Base-by-base conservation (phyloP, 139 green algal species). In the Klebsormidium nitens region DNA sequence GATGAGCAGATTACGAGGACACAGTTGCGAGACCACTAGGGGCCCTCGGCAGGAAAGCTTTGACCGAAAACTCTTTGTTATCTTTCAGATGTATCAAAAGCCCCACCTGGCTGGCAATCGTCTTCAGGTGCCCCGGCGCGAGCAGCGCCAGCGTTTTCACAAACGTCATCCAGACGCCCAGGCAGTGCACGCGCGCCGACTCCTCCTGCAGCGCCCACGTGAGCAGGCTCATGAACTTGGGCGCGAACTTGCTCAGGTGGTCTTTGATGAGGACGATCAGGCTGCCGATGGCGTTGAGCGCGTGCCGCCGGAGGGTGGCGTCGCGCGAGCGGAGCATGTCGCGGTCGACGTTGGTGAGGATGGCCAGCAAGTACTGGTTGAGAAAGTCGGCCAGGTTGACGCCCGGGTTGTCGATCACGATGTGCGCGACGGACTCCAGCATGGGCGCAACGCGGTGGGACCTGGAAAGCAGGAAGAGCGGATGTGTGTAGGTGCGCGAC, bases 191-290 rank as follows among this genome's bases (percentile, higher is more conserved):
- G 3, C 42, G 64, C 44, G 75, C n/a, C 2, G 14, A 39, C n/a
- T 23, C 42, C 11, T 50, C 70, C 70, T 77, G 32, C 70, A 77
- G 8, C 28, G 65, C 64, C 4, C 4, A 3, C n/a, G 70, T 46
- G n/a, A 77, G 63, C 14, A 77, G 70, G 8, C 39, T 63, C 38
- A 74, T 36, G 36, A 77, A 52, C 50, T 77, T 77, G 17, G 70
- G 70, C 4, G 68, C 70, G 62, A 77, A 77, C 23, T 63, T 19
- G 1, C 14, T 66, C 23, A 77, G 49, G 28, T 75, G 44, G 19
- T 63, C 46, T 0, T 38, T 50, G 5, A 75, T 67, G 1, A 77
- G 38, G 26, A 75, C 67, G 6, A 66, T 34, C 1, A 77, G 70
- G 6, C 36, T 29, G 14, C 42, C 70, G 11, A 77, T 75, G 63